Evolutionary conservation across 257 asterid genomes (phyloP).

Genomic region (Prunella vulgaris): DNA sequence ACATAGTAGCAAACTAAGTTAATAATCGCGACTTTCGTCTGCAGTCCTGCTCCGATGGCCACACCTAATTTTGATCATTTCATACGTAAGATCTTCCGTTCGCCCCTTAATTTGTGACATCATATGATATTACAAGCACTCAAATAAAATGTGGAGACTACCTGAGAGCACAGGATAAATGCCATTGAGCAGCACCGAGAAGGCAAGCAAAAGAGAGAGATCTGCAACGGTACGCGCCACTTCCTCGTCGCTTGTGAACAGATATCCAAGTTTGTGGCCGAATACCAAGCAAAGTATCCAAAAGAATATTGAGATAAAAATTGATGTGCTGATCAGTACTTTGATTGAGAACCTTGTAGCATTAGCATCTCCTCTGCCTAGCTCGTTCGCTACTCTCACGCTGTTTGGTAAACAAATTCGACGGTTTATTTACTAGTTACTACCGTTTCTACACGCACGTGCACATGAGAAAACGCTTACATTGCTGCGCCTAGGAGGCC

Average conservation of each 20-base stretch:
- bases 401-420: background rate
- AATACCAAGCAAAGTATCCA: constrained; percentile 38
- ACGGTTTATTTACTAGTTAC: background rate
- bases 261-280: constrained; percentile 38
- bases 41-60: constrained; percentile 56
- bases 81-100: background rate
- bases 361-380: constrained; percentile 57
- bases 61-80: constrained; percentile 31
- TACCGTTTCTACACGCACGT: background rate
- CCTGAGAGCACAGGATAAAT: constrained; percentile 59
- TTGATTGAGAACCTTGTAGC: constrained; percentile 55
- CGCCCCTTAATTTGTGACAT: background rate
- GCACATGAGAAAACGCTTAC: background rate
- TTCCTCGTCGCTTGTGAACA: constrained; percentile 43
- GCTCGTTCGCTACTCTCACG: constrained; percentile 46
- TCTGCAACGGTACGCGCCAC: constrained; percentile 36
- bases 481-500: constrained; percentile 70
- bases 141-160: too few relatives aligned
- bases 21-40: constrained; percentile 39
- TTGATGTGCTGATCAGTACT: constrained; percentile 40
- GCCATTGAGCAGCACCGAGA: constrained; percentile 50
- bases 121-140: background rate
- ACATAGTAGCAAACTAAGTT: constrained; percentile 38
- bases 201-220: constrained; percentile 46
- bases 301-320: constrained; percentile 33